phyloP scores from a whole-genome alignment of 768 basidiomycete species.

The Xanthoconium stramineum region DNA sequence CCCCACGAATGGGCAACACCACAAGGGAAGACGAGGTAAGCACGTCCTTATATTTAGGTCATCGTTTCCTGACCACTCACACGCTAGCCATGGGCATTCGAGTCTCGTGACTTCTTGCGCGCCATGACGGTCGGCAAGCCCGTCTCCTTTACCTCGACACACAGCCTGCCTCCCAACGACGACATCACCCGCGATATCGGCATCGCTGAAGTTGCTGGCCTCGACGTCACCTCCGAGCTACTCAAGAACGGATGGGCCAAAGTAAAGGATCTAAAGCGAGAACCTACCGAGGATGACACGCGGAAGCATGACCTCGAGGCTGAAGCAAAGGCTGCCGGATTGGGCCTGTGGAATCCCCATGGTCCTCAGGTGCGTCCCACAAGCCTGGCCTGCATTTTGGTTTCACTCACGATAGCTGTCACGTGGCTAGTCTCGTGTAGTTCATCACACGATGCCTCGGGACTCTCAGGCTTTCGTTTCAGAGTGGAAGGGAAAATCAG shows the following conservation, averaged over 20 bases:
- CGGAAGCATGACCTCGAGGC: slow-evolving; percentile 71
- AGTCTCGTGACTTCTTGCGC: slow-evolving; percentile 90
- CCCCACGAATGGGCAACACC: slow-evolving; percentile 81
- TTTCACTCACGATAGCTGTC: slow-evolving; percentile 4
- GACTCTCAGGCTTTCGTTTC: slow-evolving; percentile 87
- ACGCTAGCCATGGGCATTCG: slow-evolving; percentile 81
- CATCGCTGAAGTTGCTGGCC: slow-evolving; percentile 64
- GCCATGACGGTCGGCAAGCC: slow-evolving; percentile 86
- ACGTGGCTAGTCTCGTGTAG: slow-evolving; percentile 54
- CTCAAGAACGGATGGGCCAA: slow-evolving; percentile 91
- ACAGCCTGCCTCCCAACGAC: slow-evolving; percentile 74
- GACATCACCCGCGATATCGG: slow-evolving; percentile 80
- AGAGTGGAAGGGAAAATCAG: slow-evolving; percentile 86
- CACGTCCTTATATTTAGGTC: background rate
- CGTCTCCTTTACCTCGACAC: slow-evolving; percentile 77
- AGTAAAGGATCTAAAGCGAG: slow-evolving; percentile 82
- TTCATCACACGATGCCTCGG: slow-evolving; percentile 84
- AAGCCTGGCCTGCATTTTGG: background rate
- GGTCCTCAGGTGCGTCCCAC: slow-evolving; percentile 55
- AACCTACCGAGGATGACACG: slow-evolving; percentile 74
- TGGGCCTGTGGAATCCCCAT: slow-evolving; percentile 85
- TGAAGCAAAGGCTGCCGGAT: slow-evolving; percentile 70
- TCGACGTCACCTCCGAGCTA: slow-evolving; percentile 74
- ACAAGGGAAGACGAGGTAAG: slow-evolving; percentile 85
- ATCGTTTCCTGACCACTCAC: background rate